Conservation (phyloP, 164 flowering plant genomes). For the Nymphaea colorata region DNA sequence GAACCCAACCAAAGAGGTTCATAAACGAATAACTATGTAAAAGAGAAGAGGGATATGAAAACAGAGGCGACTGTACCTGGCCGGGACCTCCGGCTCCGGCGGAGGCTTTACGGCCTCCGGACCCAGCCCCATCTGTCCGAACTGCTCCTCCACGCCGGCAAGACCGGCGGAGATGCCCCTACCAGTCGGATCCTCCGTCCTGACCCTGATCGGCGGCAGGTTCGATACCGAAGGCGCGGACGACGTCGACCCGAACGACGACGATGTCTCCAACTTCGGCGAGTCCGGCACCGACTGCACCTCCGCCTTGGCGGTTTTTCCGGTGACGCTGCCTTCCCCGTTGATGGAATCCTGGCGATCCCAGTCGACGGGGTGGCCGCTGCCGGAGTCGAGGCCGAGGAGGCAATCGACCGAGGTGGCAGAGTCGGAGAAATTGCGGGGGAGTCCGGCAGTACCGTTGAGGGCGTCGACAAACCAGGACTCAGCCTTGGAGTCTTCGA, state of each 20-base stretch:
- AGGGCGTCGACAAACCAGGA: constrained; percentile 85
- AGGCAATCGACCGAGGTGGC: constrained; percentile 39
- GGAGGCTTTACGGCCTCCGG: background rate
- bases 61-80: background rate
- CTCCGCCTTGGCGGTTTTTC: constrained; percentile 19
- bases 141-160: background rate
- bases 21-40: background rate
- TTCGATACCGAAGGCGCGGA: constrained; percentile 60
- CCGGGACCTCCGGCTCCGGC: background rate
- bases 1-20: background rate
- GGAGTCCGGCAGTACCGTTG: constrained; percentile 38
- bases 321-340: background rate
- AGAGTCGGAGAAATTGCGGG: constrained; percentile 40
- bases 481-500: constrained; percentile 67
- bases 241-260: constrained; percentile 68
- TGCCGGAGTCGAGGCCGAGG: constrained; percentile 33
- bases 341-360: background rate
- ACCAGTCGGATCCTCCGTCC: constrained; percentile 25
- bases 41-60: background rate
- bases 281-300: constrained; percentile 67
- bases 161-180: background rate
- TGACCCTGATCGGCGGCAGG: constrained; percentile 68
- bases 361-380: background rate
- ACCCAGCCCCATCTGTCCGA: background rate
- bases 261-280: constrained; percentile 61